phyloP scores from a whole-genome alignment of 2,329 filamentous ascomycete genomes.

The Bretziella fagacearum region DNA sequence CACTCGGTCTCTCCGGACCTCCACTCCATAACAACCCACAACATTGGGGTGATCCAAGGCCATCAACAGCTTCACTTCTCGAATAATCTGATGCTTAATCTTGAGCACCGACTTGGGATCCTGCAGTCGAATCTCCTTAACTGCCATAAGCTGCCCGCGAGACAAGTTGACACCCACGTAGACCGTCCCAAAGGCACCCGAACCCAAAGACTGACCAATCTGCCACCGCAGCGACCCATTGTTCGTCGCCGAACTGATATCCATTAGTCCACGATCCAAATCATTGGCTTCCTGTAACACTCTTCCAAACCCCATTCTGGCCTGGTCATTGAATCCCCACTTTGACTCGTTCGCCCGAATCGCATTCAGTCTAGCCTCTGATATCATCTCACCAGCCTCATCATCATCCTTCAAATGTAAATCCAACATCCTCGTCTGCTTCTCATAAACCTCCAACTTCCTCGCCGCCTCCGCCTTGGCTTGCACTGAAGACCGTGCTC shows the following conservation, averaged over 20 bases:
- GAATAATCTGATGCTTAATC: slow-evolving; percentile 82
- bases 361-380: slow-evolving; percentile 56
- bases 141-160: slow-evolving; percentile 89
- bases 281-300: slow-evolving; percentile 92
- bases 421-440: slow-evolving; percentile 60
- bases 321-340: slow-evolving; percentile 63
- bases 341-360: slow-evolving; percentile 61
- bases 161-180: slow-evolving; percentile 96
- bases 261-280: slow-evolving; percentile 84
- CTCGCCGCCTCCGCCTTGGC: slow-evolving; percentile 87
- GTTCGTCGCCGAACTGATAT: slow-evolving; percentile 81
- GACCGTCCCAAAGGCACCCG: slow-evolving; percentile 92
- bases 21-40: slow-evolving; percentile 93
- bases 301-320: slow-evolving; percentile 72
- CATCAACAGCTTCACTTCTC: slow-evolving; percentile 94
- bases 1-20: slow-evolving; percentile 96
- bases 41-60: slow-evolving; percentile 95
- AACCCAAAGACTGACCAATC: slow-evolving; percentile 94
- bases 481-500: slow-evolving; percentile 78
- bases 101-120: slow-evolving; percentile 92
- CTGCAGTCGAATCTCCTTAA: slow-evolving; percentile 87
- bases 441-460: slow-evolving; percentile 52
- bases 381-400: slow-evolving; percentile 61
- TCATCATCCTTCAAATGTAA: slow-evolving; percentile 60
- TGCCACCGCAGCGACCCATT: slow-evolving; percentile 96